Base-by-base conservation (phyloP, 352 stramenopile species). In the Sclerospora graminicola region DNA sequence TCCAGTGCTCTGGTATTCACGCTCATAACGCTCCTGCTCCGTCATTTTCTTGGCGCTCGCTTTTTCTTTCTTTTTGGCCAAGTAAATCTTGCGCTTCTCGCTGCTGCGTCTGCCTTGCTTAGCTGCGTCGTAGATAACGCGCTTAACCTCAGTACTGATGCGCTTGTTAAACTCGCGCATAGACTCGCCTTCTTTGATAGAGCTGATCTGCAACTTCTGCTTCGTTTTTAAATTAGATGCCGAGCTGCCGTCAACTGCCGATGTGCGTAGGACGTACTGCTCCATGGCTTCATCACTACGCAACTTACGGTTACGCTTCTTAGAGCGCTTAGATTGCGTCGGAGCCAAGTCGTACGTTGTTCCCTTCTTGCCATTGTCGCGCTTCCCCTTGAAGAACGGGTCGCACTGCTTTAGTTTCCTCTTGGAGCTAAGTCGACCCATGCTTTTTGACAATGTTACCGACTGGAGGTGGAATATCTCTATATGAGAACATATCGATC, bases 331-430 rank as follows among this genome's bases (percentile, higher is more conserved):
- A 28, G 77, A 89, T 50, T 82, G 38, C 6, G 63, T 82, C 7
- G 79, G 76, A 21, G 79, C 56, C 31, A 86, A 57, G 44, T 91
- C 74, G 28, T 70, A 82, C 31, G 68, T 60, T 63, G 78, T 80
- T 3, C 57, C 43, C 51, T 87, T 85, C 58, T 84, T 84, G 29
- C 74, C 77, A 51, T 68, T 77, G 13, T 77, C 63, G 31, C 75
- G 70, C 53, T 72, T 82, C 21, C 76, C 80, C 56, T 89, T 88
- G 55, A 89, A 91, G 66, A 89, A 89, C 50, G 80, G 80, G 43
- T 91, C 80, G 63, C 74, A 86, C 47, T 82, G 62, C 69, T 91
- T 91, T 35, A 91, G 59, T 66, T 91, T 91, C 52, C 76, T 74
- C 66, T 91, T 91, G 32, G 60, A 62, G 26, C 53, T 61, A 32